phyloP scores from a whole-genome alignment of 2,329 filamentous ascomycete species.

The Knufia petricola region DNA sequence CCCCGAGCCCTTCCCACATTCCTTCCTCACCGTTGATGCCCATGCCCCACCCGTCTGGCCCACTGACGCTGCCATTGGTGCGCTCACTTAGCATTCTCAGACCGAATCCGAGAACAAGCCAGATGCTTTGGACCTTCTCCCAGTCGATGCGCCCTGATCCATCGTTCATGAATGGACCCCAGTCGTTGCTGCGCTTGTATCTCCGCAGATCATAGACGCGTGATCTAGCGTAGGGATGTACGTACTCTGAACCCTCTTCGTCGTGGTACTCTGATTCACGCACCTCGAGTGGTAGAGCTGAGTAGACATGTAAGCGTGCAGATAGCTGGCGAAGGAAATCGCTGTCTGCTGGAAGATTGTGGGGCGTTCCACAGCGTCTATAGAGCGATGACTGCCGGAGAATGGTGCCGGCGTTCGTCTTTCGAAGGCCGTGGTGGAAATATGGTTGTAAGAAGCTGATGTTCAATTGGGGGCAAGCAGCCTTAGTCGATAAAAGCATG shows the following conservation, averaged over 20 bases:
- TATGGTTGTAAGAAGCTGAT: constrained; percentile 28
- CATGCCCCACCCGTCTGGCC: constrained; percentile 4
- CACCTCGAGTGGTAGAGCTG: constrained; percentile 49
- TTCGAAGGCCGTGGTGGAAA: constrained; percentile 31
- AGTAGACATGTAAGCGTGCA: constrained; percentile 61
- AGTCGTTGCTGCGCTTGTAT: constrained; percentile 51
- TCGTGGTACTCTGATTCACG: constrained; percentile 9
- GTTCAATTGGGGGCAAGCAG: constrained; percentile 25
- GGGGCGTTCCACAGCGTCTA: constrained; percentile 42
- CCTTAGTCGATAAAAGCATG: background rate
- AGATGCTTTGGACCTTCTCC: constrained; percentile 68
- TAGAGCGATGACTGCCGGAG: constrained; percentile 57
- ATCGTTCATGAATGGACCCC: constrained; percentile 65
- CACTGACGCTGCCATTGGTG: background rate
- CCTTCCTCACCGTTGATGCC: constrained; percentile 3
- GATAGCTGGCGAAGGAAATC: constrained; percentile 50
- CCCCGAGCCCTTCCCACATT: constrained; percentile 22
- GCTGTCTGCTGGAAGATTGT: constrained; percentile 31
- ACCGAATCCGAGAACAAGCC: constrained; percentile 59
- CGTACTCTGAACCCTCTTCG: constrained; percentile 18
- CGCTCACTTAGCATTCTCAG: constrained; percentile 37
- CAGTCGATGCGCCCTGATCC: constrained; percentile 57
- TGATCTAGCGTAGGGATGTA: constrained; percentile 54
- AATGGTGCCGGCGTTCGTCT: constrained; percentile 48
- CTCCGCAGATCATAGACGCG: constrained; percentile 65